phyloP scores from a whole-genome alignment of 768 basidiomycete genomes.

The Candolleomyces aberdarensis region DNA sequence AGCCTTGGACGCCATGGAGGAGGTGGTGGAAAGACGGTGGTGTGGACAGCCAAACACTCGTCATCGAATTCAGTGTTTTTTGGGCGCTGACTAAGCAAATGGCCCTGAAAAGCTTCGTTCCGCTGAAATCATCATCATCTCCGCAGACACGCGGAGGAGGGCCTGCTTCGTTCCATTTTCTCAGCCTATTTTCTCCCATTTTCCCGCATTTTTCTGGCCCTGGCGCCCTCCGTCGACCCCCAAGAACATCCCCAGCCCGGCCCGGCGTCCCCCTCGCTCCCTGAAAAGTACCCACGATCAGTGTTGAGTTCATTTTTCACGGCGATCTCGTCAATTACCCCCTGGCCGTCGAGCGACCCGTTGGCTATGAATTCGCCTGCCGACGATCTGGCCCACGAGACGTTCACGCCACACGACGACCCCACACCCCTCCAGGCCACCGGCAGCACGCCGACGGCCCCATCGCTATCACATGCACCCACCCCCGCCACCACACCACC shows the following conservation, averaged over 20 bases:
- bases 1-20: conserved; percentile 24
- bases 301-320: conserved; percentile 27
- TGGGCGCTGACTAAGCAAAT: not conserved
- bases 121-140: not conserved
- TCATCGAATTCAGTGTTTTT: not conserved
- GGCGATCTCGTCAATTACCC: conserved; percentile 25
- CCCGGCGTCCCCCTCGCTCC: conserved; percentile 4
- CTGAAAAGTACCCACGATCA: conserved; percentile 39
- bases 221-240: not conserved
- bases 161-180: no score
- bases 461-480: conserved; percentile 25
- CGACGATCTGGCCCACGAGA: conserved; percentile 8
- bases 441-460: not conserved
- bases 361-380: conserved; percentile 12
- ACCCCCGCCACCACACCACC: conserved; percentile 24
- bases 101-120: no score
- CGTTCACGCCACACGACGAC: not conserved
- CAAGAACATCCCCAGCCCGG: not conserved
- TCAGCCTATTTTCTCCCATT: no score
- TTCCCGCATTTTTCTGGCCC: not conserved
- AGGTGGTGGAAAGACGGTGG: not conserved
- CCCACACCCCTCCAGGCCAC: not conserved
- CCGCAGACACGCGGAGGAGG: not conserved
- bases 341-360: not conserved
- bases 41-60: not conserved